Evolutionary conservation across 176 grass and related monocot species (phyloP), one percentile per base, ranked within the genome.

Genomic region (Avena sativa): DNA sequence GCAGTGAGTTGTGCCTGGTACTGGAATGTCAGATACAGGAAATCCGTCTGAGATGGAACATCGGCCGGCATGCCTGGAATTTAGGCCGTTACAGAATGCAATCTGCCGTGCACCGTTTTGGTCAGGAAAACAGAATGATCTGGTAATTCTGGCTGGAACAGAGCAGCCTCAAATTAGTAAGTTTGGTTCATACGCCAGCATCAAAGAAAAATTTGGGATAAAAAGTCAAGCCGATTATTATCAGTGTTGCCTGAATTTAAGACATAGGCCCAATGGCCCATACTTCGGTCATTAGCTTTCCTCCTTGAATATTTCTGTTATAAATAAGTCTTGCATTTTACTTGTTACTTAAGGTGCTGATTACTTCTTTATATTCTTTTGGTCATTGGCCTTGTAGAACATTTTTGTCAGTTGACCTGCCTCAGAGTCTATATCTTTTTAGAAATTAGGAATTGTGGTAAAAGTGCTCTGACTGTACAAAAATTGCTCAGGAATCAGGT

Each of bases 401-500:
- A n/a, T 79, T 28, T 63, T 64, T 49, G 21, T 50, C 59, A 30
- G 43, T 49, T 19, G 64, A 67, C 28, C 64, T 17, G 17, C 49
- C 16, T 26, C 13, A 73, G 11, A 68, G 50, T 26, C 64, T 44
- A 40, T 69, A 58, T 6, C 17, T 65, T 19, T 32, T 71, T 32
- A 34, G 48, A 50, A 76, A 71, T 71, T 71, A 26, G 69, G 52
- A 80, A 89, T 21, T 50, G 56, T n/a, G 25, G 48, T 88, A 72
- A 66, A 87, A 83, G 71, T 77, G 59, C 9, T 72, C 17, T 92
- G 46, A 84, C 26, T 86, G 68, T 46, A 1, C 26, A 52, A 86
- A 84, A 83, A 51, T 19, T 77, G 48, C 21, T 63, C 89, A 98
- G 93, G 91, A 88, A 76, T 50, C 83, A 62, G 64, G 69, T 64